Conservation (phyloP, 2,329 filamentous ascomycete species). For the Monilinia aucupariae region DNA sequence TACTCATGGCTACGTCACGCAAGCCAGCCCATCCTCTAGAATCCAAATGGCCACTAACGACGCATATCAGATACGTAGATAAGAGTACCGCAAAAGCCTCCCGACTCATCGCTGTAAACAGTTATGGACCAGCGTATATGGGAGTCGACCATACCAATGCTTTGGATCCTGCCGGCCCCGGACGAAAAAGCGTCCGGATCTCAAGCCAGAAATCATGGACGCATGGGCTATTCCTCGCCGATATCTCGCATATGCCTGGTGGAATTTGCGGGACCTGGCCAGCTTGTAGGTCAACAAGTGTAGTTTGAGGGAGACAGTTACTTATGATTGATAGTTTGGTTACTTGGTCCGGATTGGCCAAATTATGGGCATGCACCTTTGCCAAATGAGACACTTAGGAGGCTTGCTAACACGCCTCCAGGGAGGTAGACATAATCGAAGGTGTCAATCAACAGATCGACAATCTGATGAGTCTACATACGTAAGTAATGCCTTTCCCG, state of each 20-base stretch:
- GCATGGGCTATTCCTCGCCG: conserved; percentile 63
- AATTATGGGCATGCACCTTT: conserved; percentile 3
- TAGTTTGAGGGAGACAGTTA: too few relatives aligned
- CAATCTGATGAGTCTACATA: conserved; percentile 13
- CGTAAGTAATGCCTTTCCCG: background rate
- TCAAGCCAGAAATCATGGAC: conserved; percentile 58
- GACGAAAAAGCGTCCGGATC: conserved; percentile 55
- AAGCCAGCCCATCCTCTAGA: background rate
- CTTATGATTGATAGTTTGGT: background rate
- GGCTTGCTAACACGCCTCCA: background rate
- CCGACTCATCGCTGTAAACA: conserved; percentile 23
- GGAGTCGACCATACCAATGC: conserved; percentile 62
- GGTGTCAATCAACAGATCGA: conserved; percentile 2
- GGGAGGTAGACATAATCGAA: conserved; percentile 15
- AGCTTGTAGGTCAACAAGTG: conserved; percentile 37
- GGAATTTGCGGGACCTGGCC: conserved; percentile 70
- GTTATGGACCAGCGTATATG: conserved; percentile 51
- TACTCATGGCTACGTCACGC: conserved; percentile 25
- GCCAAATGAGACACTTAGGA: too few relatives aligned
- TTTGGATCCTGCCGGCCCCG: background rate
- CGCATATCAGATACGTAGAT: background rate
- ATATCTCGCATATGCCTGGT: conserved; percentile 57
- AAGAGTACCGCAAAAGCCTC: background rate
- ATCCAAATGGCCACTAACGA: background rate
- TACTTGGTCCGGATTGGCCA: conserved; percentile 12